phyloP scores from a whole-genome alignment of 2,329 filamentous ascomycete genomes.

The Fusarium brevicatenulatum region DNA sequence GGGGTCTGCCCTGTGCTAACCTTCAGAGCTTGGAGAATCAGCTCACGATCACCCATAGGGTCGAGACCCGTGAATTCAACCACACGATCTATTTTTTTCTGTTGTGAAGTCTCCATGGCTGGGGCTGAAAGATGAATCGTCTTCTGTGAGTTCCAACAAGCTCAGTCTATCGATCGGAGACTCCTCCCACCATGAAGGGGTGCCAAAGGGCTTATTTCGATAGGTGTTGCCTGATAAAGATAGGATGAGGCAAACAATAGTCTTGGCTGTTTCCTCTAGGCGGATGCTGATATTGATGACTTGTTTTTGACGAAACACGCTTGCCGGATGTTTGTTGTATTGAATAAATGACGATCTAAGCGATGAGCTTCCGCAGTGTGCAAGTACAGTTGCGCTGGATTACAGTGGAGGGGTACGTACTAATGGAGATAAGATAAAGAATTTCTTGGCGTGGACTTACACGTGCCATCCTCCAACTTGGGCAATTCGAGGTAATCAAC shows the following conservation, averaged over 20 bases:
- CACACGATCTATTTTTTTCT: slow-evolving; percentile 52
- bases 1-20: slow-evolving; percentile 37
- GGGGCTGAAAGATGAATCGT: neutral
- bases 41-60: slow-evolving; percentile 49
- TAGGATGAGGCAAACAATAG: neutral
- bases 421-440: slow-evolving; percentile 33
- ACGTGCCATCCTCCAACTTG: neutral
- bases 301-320: neutral
- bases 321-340: slow-evolving; percentile 1
- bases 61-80: slow-evolving; percentile 55
- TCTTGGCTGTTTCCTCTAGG: neutral
- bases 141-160: neutral
- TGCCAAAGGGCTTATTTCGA: slow-evolving; percentile 10
- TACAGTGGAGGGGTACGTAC: slow-evolving; percentile 35
- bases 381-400: slow-evolving; percentile 6
- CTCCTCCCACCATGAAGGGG: slow-evolving; percentile 7
- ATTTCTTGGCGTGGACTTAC: slow-evolving; percentile 19
- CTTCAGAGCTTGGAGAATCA: slow-evolving; percentile 56
- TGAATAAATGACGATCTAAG: slow-evolving; percentile 25
- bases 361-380: slow-evolving; percentile 21
- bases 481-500: neutral
- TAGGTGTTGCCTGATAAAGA: neutral
- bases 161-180: slow-evolving; percentile 17
- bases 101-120: slow-evolving; percentile 51
- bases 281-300: neutral